These are phyloP conservation scores for Suillus discolor DNA, from an alignment of 768 basidiomycete genomes.

Conservation along the genomic window DNA sequence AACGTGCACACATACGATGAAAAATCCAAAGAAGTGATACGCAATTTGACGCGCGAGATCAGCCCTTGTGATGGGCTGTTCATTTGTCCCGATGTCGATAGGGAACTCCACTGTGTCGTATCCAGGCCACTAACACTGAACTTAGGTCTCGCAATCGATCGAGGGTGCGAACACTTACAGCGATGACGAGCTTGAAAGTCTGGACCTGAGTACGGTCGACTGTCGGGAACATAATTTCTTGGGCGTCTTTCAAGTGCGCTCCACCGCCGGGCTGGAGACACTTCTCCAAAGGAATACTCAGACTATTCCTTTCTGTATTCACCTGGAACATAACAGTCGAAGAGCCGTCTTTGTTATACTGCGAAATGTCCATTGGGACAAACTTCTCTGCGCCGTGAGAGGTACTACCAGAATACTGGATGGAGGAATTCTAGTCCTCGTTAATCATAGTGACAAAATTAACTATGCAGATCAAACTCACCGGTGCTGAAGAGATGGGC, in stretches of 20 bases:
- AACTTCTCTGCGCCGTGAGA: not conserved
- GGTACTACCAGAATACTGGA: not conserved
- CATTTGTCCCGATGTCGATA: constrained; percentile 5
- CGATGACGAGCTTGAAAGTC: constrained; percentile 1
- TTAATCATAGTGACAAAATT: not conserved
- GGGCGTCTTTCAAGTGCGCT: constrained; percentile 1
- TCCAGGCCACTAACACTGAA: constrained; percentile 16
- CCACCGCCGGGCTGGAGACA: not conserved
- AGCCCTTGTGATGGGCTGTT: constrained; percentile 1
- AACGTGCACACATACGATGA: constrained; percentile 7
- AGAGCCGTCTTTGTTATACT: constrained; percentile 3
- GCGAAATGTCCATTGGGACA: constrained; percentile 5
- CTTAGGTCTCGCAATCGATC: not conserved
- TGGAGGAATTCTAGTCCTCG: not conserved
- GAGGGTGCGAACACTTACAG: constrained; percentile 2
- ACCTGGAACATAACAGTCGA: constrained; percentile 2
- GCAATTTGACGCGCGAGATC: constrained; percentile 14
- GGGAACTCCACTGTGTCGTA: constrained; percentile 8
- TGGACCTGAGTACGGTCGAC: not conserved
- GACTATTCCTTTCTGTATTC: not conserved
- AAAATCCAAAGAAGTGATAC: constrained; percentile 9
- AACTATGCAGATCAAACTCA: not conserved
- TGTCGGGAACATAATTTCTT: constrained; percentile 10
- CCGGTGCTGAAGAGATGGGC: not conserved
- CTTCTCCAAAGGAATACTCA: constrained; percentile 7